phyloP scores from a whole-genome alignment of 345 rosid species.

The Hypericum perforatum region DNA sequence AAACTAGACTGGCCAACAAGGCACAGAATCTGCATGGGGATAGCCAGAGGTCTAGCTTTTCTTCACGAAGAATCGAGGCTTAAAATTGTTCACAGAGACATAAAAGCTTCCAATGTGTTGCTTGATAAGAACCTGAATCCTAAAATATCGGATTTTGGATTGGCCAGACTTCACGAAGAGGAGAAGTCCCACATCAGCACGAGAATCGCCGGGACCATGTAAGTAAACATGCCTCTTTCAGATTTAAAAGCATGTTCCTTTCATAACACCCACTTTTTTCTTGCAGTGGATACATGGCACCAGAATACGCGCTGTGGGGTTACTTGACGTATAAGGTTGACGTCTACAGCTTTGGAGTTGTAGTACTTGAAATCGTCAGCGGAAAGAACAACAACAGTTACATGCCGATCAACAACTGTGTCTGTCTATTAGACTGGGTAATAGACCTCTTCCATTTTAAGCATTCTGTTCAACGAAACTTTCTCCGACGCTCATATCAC shows the following conservation, averaged over 20 bases:
- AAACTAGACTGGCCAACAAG: constrained; percentile 28
- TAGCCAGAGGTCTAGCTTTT: constrained; percentile 27
- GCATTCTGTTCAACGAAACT: not conserved
- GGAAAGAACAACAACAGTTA: constrained; percentile 17
- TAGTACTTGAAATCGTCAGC: constrained; percentile 16
- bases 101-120: constrained; percentile 21
- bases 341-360: constrained; percentile 26
- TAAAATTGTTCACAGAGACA: constrained; percentile 29
- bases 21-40: constrained; percentile 22
- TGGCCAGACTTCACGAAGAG: constrained; percentile 26
- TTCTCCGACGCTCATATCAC: not conserved
- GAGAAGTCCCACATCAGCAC: constrained; percentile 29
- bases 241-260: not conserved
- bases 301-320: constrained; percentile 27
- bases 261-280: not conserved
- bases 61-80: constrained; percentile 28
- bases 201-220: constrained; percentile 24
- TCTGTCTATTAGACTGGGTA: constrained; percentile 29
- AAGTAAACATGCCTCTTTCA: not conserved
- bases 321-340: constrained; percentile 22
- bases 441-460: not conserved
- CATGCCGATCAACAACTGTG: constrained; percentile 13
- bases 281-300: constrained; percentile 28
- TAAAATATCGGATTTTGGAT: constrained; percentile 29
- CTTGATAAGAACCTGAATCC: constrained; percentile 25